Conservation (phyloP, 257 asterid genomes). For the Coffea eugenioides region DNA sequence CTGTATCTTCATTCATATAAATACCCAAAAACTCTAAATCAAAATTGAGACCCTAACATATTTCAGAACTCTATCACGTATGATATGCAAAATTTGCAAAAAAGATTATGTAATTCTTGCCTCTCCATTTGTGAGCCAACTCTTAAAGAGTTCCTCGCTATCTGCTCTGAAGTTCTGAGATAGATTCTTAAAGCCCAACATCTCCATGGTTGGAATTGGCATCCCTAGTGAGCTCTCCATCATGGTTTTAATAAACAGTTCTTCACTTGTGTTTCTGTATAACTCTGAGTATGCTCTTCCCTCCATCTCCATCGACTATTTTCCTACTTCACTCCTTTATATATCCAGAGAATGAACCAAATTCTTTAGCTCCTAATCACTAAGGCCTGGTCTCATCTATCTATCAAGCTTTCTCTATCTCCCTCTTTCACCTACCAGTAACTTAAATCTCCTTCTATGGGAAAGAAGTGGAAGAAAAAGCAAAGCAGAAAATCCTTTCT, state of each 20-base stretch:
- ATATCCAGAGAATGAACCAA: not conserved
- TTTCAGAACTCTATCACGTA: not conserved
- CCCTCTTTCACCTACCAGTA: not conserved
- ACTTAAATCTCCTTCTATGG: not conserved
- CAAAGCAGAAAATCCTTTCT: not conserved
- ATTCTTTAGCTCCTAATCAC: not conserved
- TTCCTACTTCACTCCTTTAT: slow-evolving; percentile 12
- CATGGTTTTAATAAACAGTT: slow-evolving; percentile 67
- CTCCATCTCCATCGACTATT: slow-evolving; percentile 47
- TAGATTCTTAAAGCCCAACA: slow-evolving; percentile 74
- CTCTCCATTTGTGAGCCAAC: slow-evolving; percentile 84
- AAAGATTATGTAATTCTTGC: slow-evolving; percentile 39
- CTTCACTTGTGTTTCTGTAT: slow-evolving; percentile 75
- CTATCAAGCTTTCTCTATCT: not conserved
- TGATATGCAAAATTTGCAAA: not conserved
- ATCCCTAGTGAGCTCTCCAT: slow-evolving; percentile 75
- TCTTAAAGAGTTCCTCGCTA: slow-evolving; percentile 82
- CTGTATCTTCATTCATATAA: not conserved
- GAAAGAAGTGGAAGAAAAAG: not conserved
- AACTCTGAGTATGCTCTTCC: slow-evolving; percentile 65
- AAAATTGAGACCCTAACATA: not conserved
- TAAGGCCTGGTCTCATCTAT: not conserved
- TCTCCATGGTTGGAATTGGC: slow-evolving; percentile 84
- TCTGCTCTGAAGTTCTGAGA: slow-evolving; percentile 59
- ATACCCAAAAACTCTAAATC: not conserved